phyloP scores from a whole-genome alignment of 2,329 filamentous ascomycete species.

The Fusarium pininemorale region DNA sequence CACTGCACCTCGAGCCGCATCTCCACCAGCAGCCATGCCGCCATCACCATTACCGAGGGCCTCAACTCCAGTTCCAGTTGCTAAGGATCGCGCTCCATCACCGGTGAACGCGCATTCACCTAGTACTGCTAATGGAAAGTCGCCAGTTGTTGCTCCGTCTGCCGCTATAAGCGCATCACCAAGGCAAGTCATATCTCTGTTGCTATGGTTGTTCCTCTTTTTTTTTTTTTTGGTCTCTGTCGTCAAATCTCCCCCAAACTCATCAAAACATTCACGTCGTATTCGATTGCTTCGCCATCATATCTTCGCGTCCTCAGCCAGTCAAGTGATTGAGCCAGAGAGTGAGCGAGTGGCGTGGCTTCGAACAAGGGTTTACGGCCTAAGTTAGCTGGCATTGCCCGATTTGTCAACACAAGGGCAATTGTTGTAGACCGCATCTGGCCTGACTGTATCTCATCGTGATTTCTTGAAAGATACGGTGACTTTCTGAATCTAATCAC shows the following conservation, averaged over 20 bases:
- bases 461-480: conserved; percentile 16
- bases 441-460: conserved; percentile 34
- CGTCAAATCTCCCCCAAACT: background rate
- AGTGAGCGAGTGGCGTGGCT: conserved; percentile 40
- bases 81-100: conserved; percentile 31
- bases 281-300: conserved; percentile 17
- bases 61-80: conserved; percentile 22
- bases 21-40: conserved; percentile 13
- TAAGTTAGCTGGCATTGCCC: conserved; percentile 39
- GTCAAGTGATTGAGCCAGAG: conserved; percentile 32
- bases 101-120: conserved; percentile 10
- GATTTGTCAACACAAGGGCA: conserved; percentile 33
- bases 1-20: conserved; percentile 8
- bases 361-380: conserved; percentile 33
- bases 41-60: conserved; percentile 23
- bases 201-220: background rate
- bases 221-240: background rate
- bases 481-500: conserved; percentile 29
- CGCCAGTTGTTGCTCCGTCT: background rate
- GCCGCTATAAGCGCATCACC: conserved; percentile 18
- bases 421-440: conserved; percentile 38
- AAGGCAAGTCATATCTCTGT: conserved; percentile 17
- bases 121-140: conserved; percentile 20
- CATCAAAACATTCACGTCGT: background rate
- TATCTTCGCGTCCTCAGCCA: conserved; percentile 29